A percentile compares a stretch with the other conserved stretches of the same genome.
Conservation (phyloP, 2,329 filamentous ascomycete species). For the Fusarium sororula region DNA sequence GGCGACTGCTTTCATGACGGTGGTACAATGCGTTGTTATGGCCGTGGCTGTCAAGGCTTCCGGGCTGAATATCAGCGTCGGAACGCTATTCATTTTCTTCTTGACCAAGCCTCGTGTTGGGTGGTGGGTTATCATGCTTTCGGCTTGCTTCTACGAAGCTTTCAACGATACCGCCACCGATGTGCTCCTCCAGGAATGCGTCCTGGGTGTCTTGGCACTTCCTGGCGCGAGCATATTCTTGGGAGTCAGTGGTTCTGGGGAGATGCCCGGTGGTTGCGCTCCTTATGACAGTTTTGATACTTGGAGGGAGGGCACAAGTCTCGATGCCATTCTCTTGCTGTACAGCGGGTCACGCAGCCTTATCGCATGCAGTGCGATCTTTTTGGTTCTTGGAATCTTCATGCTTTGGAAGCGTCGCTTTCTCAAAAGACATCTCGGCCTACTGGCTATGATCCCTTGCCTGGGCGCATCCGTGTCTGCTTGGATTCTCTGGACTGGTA, state of each 20-base stretch:
- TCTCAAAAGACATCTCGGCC: background rate
- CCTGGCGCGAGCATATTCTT: background rate
- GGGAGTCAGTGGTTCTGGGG: background rate
- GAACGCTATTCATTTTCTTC: background rate
- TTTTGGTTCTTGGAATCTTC: background rate
- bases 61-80: background rate
- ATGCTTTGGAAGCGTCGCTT: background rate
- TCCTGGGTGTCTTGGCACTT: background rate
- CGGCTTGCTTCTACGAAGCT: background rate
- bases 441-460: background rate
- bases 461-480: background rate
- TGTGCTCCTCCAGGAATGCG: background rate
- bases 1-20: background rate
- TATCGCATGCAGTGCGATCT: background rate
- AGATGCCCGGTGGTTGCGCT: background rate
- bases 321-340: background rate
- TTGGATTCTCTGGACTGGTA: background rate
- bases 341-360: background rate
- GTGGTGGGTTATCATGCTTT: background rate
- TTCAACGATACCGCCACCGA: background rate
- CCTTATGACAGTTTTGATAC: background rate
- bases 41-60: background rate
- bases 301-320: background rate
- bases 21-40: background rate
- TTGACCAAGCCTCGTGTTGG: background rate